These are phyloP conservation scores for Sugiyamaella paludigena DNA, from an alignment of 1,139 yeast genomes.

Conservation along the genomic window DNA sequence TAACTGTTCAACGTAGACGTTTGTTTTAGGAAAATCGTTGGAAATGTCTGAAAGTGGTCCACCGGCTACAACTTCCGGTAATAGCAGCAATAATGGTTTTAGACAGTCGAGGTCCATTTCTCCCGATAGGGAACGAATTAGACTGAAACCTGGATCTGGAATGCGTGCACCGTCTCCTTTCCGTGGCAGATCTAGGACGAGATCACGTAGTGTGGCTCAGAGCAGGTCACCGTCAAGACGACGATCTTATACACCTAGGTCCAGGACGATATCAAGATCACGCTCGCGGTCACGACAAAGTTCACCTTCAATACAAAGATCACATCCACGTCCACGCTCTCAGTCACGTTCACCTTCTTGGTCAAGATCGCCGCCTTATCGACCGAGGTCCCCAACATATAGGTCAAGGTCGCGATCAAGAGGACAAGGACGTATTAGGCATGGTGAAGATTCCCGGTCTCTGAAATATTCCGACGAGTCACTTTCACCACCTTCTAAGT, in stretches of 20 bases:
- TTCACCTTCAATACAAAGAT: slow-evolving; percentile 13
- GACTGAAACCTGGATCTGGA: too few species aligned
- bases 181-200: too few species aligned
- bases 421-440: background rate
- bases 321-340: slow-evolving; percentile 20
- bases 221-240: background rate
- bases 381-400: slow-evolving; percentile 3
- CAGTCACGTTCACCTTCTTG: slow-evolving; percentile 5
- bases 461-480: background rate
- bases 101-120: too few species aligned
- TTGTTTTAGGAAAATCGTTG: too few species aligned
- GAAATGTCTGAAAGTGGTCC: too few species aligned
- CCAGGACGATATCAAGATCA: slow-evolving; percentile 11
- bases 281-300: slow-evolving; percentile 17
- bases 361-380: background rate
- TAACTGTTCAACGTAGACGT: too few species aligned
- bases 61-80: too few species aligned
- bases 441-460: background rate
- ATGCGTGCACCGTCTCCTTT: too few species aligned
- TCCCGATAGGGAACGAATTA: too few species aligned
- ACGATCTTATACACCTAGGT: too few species aligned
- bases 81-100: too few species aligned
- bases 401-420: slow-evolving; percentile 7
- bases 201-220: too few species aligned
- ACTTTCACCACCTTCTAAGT: slow-evolving; percentile 2